Base-by-base conservation (phyloP, 352 stramenopile genomes). In the Pythium guiyangense region DNA sequence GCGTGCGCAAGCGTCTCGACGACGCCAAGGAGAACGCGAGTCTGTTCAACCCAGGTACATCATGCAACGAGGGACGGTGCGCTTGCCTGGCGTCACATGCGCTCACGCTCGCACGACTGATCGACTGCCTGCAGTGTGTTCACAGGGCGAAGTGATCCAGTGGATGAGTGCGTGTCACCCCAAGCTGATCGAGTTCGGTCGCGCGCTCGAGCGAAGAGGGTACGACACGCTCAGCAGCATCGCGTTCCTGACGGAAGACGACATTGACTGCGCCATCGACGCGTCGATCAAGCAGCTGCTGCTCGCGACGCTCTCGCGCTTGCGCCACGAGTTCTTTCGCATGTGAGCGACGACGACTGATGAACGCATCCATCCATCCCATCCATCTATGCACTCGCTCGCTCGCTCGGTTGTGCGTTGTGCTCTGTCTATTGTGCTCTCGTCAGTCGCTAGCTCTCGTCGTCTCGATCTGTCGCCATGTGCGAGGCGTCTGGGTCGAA, bases 141-240 rank as follows among this genome's bases (percentile, higher is more conserved):
- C 89, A 29, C 79, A 93, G 63, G 74, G 80, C 27, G 80, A 91
- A 50, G 84, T 93, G 34, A 74, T 93, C 48, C 81, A 93, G 67
- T 93, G 84, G 81, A 88, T 91, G 77, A 85, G 64, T 35, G 83
- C 83, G n/a, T 89, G 81, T 37, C 75, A 90, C 57, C 69, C 75
- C 17, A 73, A 75, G 10, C 63, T 93, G 29, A 81, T 86, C 20
- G 59, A 55, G 5, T 89, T 90, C 31, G 79, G 81, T 4, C 59
- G 71, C 20, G 57, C 70, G 6, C 71, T 93, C 40, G 84, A 93
- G 52, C 67, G 68, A 15, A 70, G 80, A 25, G 83, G 83, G 31
- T 93, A 84, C 62, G 67, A 59, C 6, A 89, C 84, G 42, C 72
- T 93, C 22, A 86, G 74, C 52, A 93, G 83, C 73, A 88, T 93